These are phyloP conservation scores for Rosa multiflora DNA, from an alignment of 306 rosid genomes.

Conservation along the genomic window DNA sequence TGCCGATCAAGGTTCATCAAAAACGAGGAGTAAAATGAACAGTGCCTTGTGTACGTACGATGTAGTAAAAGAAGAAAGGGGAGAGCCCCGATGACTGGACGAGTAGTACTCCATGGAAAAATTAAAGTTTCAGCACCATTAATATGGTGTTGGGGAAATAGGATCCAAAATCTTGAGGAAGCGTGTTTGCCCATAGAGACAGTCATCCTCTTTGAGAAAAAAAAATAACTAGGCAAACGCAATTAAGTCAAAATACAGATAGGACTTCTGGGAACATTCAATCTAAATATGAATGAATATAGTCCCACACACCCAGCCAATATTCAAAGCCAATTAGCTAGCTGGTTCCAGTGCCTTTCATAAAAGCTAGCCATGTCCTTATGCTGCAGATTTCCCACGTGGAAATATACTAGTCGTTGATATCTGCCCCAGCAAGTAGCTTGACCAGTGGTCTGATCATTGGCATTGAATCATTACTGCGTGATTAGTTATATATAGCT, in stretches of 20 bases:
- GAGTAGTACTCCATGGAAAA: not conserved
- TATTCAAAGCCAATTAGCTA: constrained; percentile 24
- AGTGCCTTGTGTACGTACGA: not conserved
- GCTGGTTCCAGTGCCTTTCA: constrained; percentile 4
- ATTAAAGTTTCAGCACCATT: constrained; percentile 15
- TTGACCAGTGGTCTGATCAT: not conserved
- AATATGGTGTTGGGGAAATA: constrained; percentile 26
- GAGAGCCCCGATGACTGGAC: not conserved
- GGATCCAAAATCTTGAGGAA: constrained; percentile 44
- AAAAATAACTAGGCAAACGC: constrained; percentile 17
- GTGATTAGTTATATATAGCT: not conserved
- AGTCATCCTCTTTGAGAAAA: constrained; percentile 42
- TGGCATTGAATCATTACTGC: constrained; percentile 10
- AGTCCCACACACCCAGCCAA: constrained; percentile 30
- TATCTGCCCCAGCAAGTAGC: not conserved
- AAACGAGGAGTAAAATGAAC: not conserved
- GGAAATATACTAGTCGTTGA: constrained; percentile 11
- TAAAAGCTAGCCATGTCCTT: not conserved
- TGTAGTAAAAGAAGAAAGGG: not conserved
- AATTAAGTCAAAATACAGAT: constrained; percentile 53
- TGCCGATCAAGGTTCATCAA: not conserved
- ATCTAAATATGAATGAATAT: constrained; percentile 27
- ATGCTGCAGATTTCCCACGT: constrained; percentile 5
- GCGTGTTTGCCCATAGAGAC: constrained; percentile 48
- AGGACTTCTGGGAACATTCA: constrained; percentile 71